Conservation (phyloP, 257 asterid genomes). For the Buddleja alternifolia region DNA sequence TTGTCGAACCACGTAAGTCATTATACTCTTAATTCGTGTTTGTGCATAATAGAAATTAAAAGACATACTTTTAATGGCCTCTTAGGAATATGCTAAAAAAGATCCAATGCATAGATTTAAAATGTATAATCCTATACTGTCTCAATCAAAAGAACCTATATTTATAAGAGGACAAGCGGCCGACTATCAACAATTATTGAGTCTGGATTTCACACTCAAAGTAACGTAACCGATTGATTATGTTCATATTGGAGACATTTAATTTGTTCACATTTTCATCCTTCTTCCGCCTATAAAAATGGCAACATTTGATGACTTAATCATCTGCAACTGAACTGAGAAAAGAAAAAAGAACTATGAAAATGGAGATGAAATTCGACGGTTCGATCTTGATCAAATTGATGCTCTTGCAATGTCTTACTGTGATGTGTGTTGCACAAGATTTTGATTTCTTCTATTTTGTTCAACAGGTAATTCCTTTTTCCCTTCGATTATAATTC, state of each 20-base stretch:
- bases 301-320: not conserved
- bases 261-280: conserved; percentile 31
- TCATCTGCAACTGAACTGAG: not conserved
- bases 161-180: not conserved
- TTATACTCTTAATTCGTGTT: too few relatives aligned
- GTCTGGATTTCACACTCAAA: conserved; percentile 29
- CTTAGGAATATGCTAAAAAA: conserved; percentile 26
- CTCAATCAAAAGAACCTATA: conserved; percentile 22
- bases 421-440: conserved; percentile 40
- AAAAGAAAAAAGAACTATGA: not conserved
- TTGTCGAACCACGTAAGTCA: too few relatives aligned
- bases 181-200: conserved; percentile 4
- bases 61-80: not conserved
- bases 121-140: conserved; percentile 9
- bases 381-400: conserved; percentile 32
- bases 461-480: conserved; percentile 66
- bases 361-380: conserved; percentile 35
- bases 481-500: not conserved
- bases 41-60: not conserved
- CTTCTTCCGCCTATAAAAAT: conserved; percentile 31
- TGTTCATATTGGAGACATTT: conserved; percentile 20
- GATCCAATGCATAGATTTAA: conserved; percentile 15
- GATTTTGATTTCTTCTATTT: conserved; percentile 81
- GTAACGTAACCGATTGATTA: conserved; percentile 14
- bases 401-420: conserved; percentile 48